Evolutionary conservation across 2,329 filamentous ascomycete genomes (phyloP), one percentile per base, ranked within the genome.

Genomic region (Aureobasidium melanogenum): DNA sequence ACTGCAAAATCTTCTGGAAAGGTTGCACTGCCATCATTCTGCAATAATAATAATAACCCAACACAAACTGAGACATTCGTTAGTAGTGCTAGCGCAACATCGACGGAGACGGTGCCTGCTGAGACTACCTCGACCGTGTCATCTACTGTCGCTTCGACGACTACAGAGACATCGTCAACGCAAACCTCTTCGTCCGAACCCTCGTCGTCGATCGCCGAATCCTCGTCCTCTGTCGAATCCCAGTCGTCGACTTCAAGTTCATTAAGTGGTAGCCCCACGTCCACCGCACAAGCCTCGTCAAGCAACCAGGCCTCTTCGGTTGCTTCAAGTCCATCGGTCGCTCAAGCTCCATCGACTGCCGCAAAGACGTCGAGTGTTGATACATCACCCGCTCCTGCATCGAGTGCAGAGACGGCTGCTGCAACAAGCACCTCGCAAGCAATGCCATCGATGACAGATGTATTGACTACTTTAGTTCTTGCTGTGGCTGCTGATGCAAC

Each of bases 31-130:
- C 39, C 58, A 28, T 22, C 48, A 41, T 60, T 51, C 28, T 50
- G 57, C 38, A 44, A 24, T 54, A 44, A 51, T 51, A 36, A 41
- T 44, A 47, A 47, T 47, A 51, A 30, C 44, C 41, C 57, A 51
- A 60, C 57, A 41, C 34, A 19, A 51, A 51, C 57, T 60, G 44
- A 50, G 57, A 60, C 57, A 32, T 50, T n/a, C 17, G 36, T 41
- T 60, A 60, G 57, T 51, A 60, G 57, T 60, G 57, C 57, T 60
- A 57, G 54, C 54, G 38, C 41, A 10, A 19, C 28, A 47, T 57
- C 54, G 30, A 57, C 41, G 54, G 54, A 57, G 41, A 57, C 54
- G 30, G 39, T 47, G 39, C 39, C 54, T 57, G 54, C 54, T 47
- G 54, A 57, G 54, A 57, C 54, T 41, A 47, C 54, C 39, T 46